phyloP scores from a whole-genome alignment of 495 filamentous ascomycete genomes.

The Usnea hakonensis region DNA sequence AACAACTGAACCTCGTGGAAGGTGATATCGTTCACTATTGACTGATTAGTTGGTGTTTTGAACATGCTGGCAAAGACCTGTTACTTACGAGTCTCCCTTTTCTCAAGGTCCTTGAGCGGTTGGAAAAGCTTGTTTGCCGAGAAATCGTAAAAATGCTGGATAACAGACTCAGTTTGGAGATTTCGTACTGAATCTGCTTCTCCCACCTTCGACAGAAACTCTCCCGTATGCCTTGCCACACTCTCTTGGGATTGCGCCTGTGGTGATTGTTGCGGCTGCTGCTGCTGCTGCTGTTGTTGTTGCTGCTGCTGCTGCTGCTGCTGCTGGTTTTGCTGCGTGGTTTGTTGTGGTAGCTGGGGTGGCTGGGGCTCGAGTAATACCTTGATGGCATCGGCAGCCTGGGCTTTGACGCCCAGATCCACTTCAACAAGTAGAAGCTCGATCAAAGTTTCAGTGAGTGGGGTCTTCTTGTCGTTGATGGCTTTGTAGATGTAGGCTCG shows the following conservation, averaged over 20 bases:
- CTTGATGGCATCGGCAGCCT: conserved; percentile 93
- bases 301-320: too few relatives aligned
- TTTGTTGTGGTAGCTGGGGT: conserved; percentile 30
- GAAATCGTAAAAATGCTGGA: conserved; percentile 81
- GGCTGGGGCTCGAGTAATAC: conserved; percentile 79
- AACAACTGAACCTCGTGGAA: conserved; percentile 83
- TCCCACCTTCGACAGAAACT: conserved; percentile 58
- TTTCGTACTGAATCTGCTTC: conserved; percentile 39
- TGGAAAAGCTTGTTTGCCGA: conserved; percentile 81
- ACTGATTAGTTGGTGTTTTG: not conserved
- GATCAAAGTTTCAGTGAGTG: conserved; percentile 88
- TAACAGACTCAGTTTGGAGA: conserved; percentile 76
- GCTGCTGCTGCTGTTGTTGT: not conserved
- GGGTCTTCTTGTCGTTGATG: conserved; percentile 74
- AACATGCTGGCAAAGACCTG: not conserved
- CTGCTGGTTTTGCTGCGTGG: conserved; percentile 15
- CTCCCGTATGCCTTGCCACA: conserved; percentile 58
- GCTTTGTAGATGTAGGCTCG: conserved; percentile 86
- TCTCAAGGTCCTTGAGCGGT: conserved; percentile 75
- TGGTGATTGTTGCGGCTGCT: not conserved
- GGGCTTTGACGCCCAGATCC: conserved; percentile 90
- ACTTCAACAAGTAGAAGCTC: conserved; percentile 85
- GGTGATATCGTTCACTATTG: conserved; percentile 51
- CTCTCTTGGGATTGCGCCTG: conserved; percentile 45
- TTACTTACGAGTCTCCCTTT: conserved; percentile 49